Conservation (phyloP, 768 basidiomycete genomes). For the Boletus pseudo-olivaceus region DNA sequence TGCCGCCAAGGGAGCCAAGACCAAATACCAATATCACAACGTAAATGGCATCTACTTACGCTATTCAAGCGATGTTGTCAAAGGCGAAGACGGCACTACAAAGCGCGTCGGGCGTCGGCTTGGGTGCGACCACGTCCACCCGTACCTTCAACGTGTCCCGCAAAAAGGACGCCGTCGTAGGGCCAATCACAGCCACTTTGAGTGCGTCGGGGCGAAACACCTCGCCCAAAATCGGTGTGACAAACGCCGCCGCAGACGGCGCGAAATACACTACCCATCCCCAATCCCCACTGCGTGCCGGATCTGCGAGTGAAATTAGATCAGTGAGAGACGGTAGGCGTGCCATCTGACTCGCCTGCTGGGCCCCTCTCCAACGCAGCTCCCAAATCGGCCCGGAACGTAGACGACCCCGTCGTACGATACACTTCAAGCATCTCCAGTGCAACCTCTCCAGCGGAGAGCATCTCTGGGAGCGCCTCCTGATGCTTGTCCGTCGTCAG, state of each 20-base stretch:
- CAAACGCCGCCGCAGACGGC: slow-evolving; percentile 64
- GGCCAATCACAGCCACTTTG: slow-evolving; percentile 62
- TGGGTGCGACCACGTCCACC: slow-evolving; percentile 54
- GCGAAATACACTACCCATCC: slow-evolving; percentile 75
- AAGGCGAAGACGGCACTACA: slow-evolving; percentile 26
- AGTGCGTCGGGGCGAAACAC: slow-evolving; percentile 36
- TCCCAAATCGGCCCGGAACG: slow-evolving; percentile 45
- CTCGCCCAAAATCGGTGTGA: slow-evolving; percentile 45
- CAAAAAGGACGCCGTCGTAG: slow-evolving; percentile 57
- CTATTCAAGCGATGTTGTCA: slow-evolving; percentile 11
- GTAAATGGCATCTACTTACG: slow-evolving; percentile 5
- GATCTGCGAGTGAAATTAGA: not conserved
- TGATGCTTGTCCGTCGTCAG: slow-evolving; percentile 86
- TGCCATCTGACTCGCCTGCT: slow-evolving; percentile 21
- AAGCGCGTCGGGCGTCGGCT: slow-evolving; percentile 56
- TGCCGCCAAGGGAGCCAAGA: not conserved
- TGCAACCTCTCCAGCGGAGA: slow-evolving; percentile 42
- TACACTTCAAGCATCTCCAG: slow-evolving; percentile 65
- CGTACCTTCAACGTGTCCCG: slow-evolving; percentile 39
- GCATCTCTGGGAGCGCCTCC: slow-evolving; percentile 55
- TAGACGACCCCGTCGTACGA: slow-evolving; percentile 54
- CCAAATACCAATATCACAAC: slow-evolving; percentile 3
- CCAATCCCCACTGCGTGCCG: slow-evolving; percentile 31
- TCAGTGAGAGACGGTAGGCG: not conserved
- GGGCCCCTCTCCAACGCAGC: slow-evolving; percentile 25